Conservation (phyloP, 2,329 filamentous ascomycete genomes). For the Coniochaeta prunicola region DNA sequence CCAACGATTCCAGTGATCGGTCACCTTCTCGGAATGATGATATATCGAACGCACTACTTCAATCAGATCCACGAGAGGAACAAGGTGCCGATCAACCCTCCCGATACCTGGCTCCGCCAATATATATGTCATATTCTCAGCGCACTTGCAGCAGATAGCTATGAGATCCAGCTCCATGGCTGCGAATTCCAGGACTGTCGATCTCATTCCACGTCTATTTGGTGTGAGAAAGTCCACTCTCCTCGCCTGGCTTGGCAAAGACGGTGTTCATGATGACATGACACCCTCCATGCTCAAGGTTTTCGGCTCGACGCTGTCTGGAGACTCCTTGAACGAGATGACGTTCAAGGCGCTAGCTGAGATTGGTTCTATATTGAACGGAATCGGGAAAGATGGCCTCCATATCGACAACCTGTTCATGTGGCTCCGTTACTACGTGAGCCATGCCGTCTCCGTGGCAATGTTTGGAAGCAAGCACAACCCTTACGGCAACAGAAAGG, state of each 20-base stretch:
- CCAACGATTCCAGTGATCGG: slow-evolving; percentile 9
- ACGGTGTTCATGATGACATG: slow-evolving; percentile 23
- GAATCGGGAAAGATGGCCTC: slow-evolving; percentile 12
- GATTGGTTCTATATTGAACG: slow-evolving; percentile 21
- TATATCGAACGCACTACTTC: slow-evolving; percentile 4
- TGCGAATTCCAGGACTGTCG: slow-evolving; percentile 32
- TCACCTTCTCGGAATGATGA: slow-evolving; percentile 4
- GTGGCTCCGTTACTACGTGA: slow-evolving; percentile 30
- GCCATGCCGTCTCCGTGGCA: slow-evolving; percentile 27
- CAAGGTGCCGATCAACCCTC: slow-evolving; percentile 6
- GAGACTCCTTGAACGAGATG: slow-evolving; percentile 24
- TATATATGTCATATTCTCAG: slow-evolving; percentile 5
- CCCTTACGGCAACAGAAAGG: slow-evolving; percentile 25
- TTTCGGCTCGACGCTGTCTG: slow-evolving; percentile 25
- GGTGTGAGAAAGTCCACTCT: slow-evolving; percentile 23
- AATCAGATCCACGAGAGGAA: slow-evolving; percentile 1
- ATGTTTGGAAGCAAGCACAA: slow-evolving; percentile 34
- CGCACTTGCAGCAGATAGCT: slow-evolving; percentile 23
- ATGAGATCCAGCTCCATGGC: slow-evolving; percentile 32
- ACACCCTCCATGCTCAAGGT: slow-evolving; percentile 26
- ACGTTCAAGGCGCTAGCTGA: slow-evolving; percentile 25
- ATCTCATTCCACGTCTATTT: slow-evolving; percentile 29
- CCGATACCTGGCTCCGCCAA: neutral
- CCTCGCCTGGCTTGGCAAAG: slow-evolving; percentile 20
- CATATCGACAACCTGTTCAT: slow-evolving; percentile 28